Evolutionary conservation across 108 stramenopile genomes (phyloP), one percentile per base, ranked within the genome.

Genomic region (Pseudonitzschia multistriata): DNA sequence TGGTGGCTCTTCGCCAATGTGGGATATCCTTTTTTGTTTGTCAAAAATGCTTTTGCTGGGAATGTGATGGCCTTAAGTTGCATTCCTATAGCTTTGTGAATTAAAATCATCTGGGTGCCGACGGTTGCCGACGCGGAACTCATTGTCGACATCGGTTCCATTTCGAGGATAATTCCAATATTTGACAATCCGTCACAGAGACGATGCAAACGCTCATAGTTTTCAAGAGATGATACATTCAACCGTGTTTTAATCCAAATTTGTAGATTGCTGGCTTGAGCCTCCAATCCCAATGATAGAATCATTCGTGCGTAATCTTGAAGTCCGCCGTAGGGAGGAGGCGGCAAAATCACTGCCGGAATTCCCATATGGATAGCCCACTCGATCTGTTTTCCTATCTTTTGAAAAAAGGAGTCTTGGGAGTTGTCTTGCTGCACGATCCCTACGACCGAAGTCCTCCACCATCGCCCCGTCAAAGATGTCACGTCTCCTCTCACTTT

Each of bases 301-400:
- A 92, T 48, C 24, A 73, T 60, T 35, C 82, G 76, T 0, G 85
- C 87, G 72, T 90, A 90, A 40, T 88, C 86, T 10, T 47, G 25
- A 10, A 79, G 30, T 59, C 74, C 75, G 10, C 28, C 35, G 19
- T 74, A n/a, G 4, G 84, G 82, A 37, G 78, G 40, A 3, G 83
- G 39, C 8, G 97, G 97, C 39, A 96, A 68, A 47, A 98, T 79
- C 7, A 95, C 91, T 13, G 96, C 95, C 0, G 96, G 95, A 15
- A 98, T 81, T 10, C 83, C 84, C 84, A 98, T 88, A 70, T 98
- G 97, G 17, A 75, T 80, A 24, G 94, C 96, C 95, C 94, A 98
- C 66, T 92, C 94, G 62, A 96, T 39, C 24, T 81, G 71, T 19
- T 36, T 33, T 7, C 25, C 19, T 10, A 73, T 29, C 28, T 37